A percentile compares a stretch with the other conserved stretches of the same genome.
Conservation (phyloP, 192 early-diverging fungal genomes). For the Backusella circina region DNA sequence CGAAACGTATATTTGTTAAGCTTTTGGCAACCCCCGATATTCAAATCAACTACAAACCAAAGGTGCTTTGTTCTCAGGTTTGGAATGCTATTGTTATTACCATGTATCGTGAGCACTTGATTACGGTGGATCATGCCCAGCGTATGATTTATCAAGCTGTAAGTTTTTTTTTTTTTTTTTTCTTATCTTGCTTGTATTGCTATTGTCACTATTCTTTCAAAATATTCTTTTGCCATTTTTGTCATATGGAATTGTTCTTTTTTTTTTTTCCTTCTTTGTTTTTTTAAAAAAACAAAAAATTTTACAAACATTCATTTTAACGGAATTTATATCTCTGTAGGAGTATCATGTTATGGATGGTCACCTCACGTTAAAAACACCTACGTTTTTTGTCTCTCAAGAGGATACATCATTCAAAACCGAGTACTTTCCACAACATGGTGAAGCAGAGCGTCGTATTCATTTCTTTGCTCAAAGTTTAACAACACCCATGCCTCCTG, state of each 20-base stretch:
- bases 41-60: constrained; percentile 76
- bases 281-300: too few relatives aligned
- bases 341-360: constrained; percentile 42
- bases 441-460: constrained; percentile 81
- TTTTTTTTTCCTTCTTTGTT: not conserved
- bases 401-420: constrained; percentile 69
- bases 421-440: constrained; percentile 69
- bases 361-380: constrained; percentile 65
- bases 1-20: constrained; percentile 79
- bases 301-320: not conserved
- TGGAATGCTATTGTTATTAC: constrained; percentile 86
- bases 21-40: constrained; percentile 67
- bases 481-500: constrained; percentile 75
- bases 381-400: constrained; percentile 74
- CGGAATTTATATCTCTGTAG: constrained; percentile 13
- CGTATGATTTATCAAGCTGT: constrained; percentile 74
- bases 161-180: not conserved
- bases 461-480: constrained; percentile 85
- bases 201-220: not conserved
- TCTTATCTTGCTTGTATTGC: not conserved
- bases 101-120: constrained; percentile 78
- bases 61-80: constrained; percentile 73
- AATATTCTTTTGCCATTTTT: not conserved
- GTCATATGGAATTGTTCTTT: not conserved
- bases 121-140: constrained; percentile 73